phyloP scores from a whole-genome alignment of 768 basidiomycete species.

The Suillus variegatus region DNA sequence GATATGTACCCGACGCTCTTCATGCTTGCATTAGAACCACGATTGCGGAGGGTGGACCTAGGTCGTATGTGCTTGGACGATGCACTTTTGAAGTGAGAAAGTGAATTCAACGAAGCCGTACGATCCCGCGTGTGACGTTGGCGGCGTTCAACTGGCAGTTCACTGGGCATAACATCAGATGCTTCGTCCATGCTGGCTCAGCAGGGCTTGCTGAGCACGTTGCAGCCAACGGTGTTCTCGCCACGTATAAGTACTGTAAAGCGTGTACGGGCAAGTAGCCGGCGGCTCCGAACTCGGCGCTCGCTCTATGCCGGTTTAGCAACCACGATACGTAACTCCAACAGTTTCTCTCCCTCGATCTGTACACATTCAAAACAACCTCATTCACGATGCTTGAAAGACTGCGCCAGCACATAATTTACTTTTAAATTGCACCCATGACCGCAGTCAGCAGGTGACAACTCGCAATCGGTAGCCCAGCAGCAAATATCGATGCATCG shows the following conservation, averaged over 20 bases:
- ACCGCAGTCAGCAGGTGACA: neutral
- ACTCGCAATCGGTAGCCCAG: neutral
- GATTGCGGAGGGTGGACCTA: constrained; percentile 18
- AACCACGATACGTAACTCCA: no score
- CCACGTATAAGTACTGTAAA: neutral
- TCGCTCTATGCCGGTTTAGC: neutral
- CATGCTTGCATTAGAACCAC: constrained; percentile 16
- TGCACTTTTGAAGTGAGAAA: constrained; percentile 9
- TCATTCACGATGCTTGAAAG: neutral
- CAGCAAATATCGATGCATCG: neutral
- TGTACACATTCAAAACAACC: neutral
- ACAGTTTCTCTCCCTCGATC: neutral
- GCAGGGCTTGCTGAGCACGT: constrained; percentile 1
- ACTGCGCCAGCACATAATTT: neutral
- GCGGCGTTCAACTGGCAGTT: neutral
- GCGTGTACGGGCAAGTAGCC: neutral
- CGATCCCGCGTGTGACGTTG: constrained; percentile 12
- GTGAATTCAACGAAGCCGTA: constrained; percentile 18
- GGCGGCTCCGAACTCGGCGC: neutral
- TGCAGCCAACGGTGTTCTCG: neutral
- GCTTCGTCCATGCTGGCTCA: constrained; percentile 6
- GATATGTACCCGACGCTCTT: constrained; percentile 19
- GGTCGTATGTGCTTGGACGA: constrained; percentile 6
- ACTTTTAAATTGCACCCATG: neutral
- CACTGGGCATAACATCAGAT: neutral